A percentile compares a stretch with the other conserved stretches of the same genome.
These are phyloP conservation scores for Didymella pomorum DNA, from an alignment of 2,329 filamentous ascomycete genomes.

Conservation along the genomic window DNA sequence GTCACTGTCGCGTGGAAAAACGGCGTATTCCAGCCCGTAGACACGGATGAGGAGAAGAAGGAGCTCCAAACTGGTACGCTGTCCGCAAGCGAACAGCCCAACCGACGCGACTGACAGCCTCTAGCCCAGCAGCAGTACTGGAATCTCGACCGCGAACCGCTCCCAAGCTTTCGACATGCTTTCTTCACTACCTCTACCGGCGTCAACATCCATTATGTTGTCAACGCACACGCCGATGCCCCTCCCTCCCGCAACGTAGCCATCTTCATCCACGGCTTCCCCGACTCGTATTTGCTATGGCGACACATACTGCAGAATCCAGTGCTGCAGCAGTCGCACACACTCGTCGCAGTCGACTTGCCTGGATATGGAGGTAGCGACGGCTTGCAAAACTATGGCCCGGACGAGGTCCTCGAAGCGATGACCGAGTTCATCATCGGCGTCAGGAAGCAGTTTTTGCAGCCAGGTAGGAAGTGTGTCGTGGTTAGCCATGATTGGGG, in stretches of 20 bases:
- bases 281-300: slow-evolving; percentile 66
- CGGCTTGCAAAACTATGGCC: slow-evolving; percentile 58
- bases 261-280: slow-evolving; percentile 67
- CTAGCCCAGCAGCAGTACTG: slow-evolving; percentile 63
- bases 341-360: slow-evolving; percentile 64
- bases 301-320: slow-evolving; percentile 56
- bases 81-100: neutral
- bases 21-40: slow-evolving; percentile 38
- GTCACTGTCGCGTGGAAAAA: slow-evolving; percentile 36
- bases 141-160: slow-evolving; percentile 59
- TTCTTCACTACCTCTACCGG: slow-evolving; percentile 61
- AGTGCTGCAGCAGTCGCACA: slow-evolving; percentile 47
- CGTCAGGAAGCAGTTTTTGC: slow-evolving; percentile 57
- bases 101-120: slow-evolving; percentile 11
- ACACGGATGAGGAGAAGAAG: slow-evolving; percentile 39
- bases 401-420: slow-evolving; percentile 61
- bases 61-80: slow-evolving; percentile 38
- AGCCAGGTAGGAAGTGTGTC: slow-evolving; percentile 46
- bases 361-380: slow-evolving; percentile 68
- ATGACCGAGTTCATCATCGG: slow-evolving; percentile 62
- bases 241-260: slow-evolving; percentile 52
- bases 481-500: slow-evolving; percentile 66
- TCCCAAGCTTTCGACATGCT: slow-evolving; percentile 58
- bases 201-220: slow-evolving; percentile 64
- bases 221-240: slow-evolving; percentile 38